Evolutionary conservation across 805 yeast genomes (phyloP), one percentile per base, ranked within the genome.

Genomic region (Maudiozyma pseudohumilis): DNA sequence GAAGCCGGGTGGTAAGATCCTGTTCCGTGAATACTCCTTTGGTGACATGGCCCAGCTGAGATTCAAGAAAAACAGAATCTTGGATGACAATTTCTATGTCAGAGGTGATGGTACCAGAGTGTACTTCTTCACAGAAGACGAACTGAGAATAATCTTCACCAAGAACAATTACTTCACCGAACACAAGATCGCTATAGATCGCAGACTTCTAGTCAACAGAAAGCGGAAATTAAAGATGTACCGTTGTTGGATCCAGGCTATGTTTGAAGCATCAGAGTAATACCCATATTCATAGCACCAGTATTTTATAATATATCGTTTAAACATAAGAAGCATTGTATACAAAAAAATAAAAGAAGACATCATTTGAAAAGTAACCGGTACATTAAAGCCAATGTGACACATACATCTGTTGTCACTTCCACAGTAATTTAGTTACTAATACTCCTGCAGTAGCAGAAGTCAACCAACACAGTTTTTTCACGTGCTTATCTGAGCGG

Each of bases 101-200:
- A 75, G 98, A 53, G 98, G 98, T 27, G 98, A 92, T 57, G 98
- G 98, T 34, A 92, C 98, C 0, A 70, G 98, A 49, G 98, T 92
- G 10, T 92, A 92, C 59, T 92, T 92, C 64, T 92, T 92, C 65
- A 85, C 95, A 2, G 97, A 89, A 56, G 95, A 89, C 41, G 96
- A 92, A 61, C 61, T 89, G 40, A 68, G 83, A 43, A 65, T 71
- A 32, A 82, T 89, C 3, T 92, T 89, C 56, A 70, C 77, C 12
- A 53, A 60, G 20, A 65, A 69, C 5, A 35, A 35, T 15, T 66
- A 66, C 15, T 86, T 89, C 52, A 58, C 53, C n/a, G 89, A 83
- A 45, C 72, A 66, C 28, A 80, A 72, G 55, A 80, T 92, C 29
- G 97, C 84, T 1, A 82, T 94, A 1, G 98, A 92, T 63, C 73